These are phyloP conservation scores for Avicennia marina DNA, from an alignment of 257 asterid species.

Conservation along the genomic window DNA sequence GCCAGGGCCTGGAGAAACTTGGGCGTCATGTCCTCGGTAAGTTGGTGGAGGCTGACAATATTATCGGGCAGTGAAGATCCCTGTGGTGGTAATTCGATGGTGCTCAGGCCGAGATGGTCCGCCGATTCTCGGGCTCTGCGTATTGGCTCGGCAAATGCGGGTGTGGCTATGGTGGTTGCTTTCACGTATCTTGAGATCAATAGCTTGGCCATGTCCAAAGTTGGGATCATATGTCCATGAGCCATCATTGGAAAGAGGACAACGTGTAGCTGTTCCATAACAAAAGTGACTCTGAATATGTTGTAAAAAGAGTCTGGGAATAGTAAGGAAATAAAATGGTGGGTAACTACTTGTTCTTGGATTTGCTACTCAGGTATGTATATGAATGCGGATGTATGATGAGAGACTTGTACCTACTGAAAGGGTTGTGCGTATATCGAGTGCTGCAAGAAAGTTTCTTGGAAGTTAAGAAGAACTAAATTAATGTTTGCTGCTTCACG, in stretches of 20 bases:
- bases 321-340: no score
- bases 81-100: background rate
- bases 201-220: background rate
- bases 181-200: background rate
- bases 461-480: no score
- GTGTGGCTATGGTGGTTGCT: background rate
- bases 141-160: background rate
- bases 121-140: background rate
- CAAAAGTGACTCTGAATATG: no score
- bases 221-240: background rate
- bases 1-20: constrained; percentile 17
- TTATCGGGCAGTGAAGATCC: background rate
- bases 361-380: no score
- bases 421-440: no score
- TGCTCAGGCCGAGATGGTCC: background rate
- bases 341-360: no score
- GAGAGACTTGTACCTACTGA: no score
- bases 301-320: no score
- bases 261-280: no score
- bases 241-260: background rate
- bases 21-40: background rate
- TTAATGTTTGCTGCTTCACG: no score
- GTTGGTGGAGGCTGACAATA: background rate
- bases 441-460: no score
- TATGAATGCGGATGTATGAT: no score